These are phyloP conservation scores for Phytophthora aleatoria DNA, from an alignment of 352 stramenopile genomes.

Conservation along the genomic window DNA sequence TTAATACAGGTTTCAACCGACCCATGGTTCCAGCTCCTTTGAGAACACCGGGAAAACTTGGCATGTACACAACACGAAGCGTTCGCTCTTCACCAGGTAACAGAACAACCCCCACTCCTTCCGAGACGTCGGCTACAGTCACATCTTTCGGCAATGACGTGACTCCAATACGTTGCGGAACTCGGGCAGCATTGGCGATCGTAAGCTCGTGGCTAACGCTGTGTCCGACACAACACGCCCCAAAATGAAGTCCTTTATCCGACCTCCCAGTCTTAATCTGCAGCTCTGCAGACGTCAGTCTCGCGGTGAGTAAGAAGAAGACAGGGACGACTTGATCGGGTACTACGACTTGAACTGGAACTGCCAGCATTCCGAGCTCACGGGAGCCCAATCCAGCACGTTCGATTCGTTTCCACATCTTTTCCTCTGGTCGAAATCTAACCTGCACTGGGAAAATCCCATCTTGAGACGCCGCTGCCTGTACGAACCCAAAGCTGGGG, in stretches of 20 bases:
- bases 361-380: conserved; percentile 40
- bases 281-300: conserved; percentile 28
- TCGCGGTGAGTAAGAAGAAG: conserved; percentile 42
- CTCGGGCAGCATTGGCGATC: conserved; percentile 35
- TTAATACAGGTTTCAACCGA: conserved; percentile 23
- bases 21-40: conserved; percentile 2
- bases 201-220: conserved; percentile 36
- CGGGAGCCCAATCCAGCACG: conserved; percentile 51
- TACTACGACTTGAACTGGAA: conserved; percentile 60
- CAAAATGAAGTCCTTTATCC: conserved; percentile 36
- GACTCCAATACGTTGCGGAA: conserved; percentile 46
- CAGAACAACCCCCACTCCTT: conserved; percentile 38
- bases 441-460: conserved; percentile 71
- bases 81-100: conserved; percentile 35
- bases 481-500: conserved; percentile 87
- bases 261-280: conserved; percentile 2
- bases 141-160: conserved; percentile 35
- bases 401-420: conserved; percentile 51
- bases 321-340: conserved; percentile 61
- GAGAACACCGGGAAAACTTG: conserved; percentile 22
- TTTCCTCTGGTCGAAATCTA: conserved; percentile 61
- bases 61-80: conserved; percentile 40
- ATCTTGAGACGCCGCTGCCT: conserved; percentile 36
- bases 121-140: conserved; percentile 26
- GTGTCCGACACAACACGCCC: conserved; percentile 43